Base-by-base conservation (phyloP, 768 basidiomycete genomes). In the Postia placenta region DNA sequence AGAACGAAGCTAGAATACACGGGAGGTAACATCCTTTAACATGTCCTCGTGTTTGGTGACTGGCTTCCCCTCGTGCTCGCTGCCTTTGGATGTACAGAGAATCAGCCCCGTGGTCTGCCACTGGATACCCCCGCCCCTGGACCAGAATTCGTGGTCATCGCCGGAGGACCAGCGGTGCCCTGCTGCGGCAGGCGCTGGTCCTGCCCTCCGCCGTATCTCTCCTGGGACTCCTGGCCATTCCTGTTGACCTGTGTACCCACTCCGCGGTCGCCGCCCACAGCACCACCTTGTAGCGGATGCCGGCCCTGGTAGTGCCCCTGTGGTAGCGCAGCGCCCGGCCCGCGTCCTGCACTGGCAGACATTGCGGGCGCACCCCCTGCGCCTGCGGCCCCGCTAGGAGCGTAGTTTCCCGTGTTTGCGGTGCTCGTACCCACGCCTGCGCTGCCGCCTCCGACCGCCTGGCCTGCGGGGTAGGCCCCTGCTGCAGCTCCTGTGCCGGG, bases 321-420 rank as follows among this genome's bases (percentile, higher is more conserved):
- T 11, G 27, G 45, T 20, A 36, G 5, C 28, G 45, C 30, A 37
- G 5, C 45, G 15, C 30, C 35, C 15, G 45, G 20, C 7, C 45
- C 44, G 5, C 24, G 30, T 14, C 45, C 45, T 6, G 17, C 33
- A 14, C 26, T 43, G 27, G 44, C 48, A 15, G 27, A 49, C 11
- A 39, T 14, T 48, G 41, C 48, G n/a, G 51, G 22, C 17, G 24
- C 37, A 24, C 48, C 46, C 2, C 54, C 54, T 22, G 51, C 50
- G 5, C 44, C 43, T 3, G 12, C 54, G 24, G 51, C 50, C 2
- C 44, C 43, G 11, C 15, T 45, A 15, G 43, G 43, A 7, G n/a
- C 28, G 43, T 25, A 30, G 4, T 7, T 26, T 11, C 43, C 15
- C 22, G 43, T 25, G 27, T n/a, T 45, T 15, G 43, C 25, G 15